These are phyloP conservation scores for Penicillium waksmanii DNA, from an alignment of 495 filamentous ascomycete genomes.

Conservation along the genomic window DNA sequence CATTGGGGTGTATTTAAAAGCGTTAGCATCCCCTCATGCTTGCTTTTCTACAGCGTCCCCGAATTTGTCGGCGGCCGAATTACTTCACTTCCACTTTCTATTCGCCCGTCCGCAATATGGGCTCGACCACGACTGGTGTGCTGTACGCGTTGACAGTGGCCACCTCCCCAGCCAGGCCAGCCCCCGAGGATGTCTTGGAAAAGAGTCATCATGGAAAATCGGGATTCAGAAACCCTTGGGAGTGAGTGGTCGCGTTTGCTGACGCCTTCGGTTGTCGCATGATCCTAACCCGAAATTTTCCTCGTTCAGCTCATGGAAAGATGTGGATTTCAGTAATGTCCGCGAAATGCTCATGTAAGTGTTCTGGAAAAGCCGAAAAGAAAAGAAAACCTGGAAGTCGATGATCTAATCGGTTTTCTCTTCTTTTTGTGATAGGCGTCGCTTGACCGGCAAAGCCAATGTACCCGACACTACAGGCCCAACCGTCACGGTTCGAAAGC, in stretches of 20 bases:
- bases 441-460: conserved; percentile 60
- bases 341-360: conserved; percentile 30
- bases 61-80: conserved; percentile 12
- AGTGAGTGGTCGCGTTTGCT: conserved; percentile 30
- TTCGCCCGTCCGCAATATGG: conserved; percentile 38
- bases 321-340: conserved; percentile 23
- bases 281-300: conserved; percentile 23
- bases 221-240: conserved; percentile 67
- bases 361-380: background rate
- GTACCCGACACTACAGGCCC: conserved; percentile 65
- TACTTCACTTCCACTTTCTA: conserved; percentile 14
- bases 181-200: conserved; percentile 57
- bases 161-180: conserved; percentile 44
- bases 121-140: conserved; percentile 46
- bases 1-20: conserved; percentile 16
- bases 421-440: conserved; percentile 48
- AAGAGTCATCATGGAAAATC: conserved; percentile 60
- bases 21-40: conserved; percentile 2
- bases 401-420: background rate
- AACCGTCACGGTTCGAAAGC: conserved; percentile 68
- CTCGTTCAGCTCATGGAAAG: conserved; percentile 39
- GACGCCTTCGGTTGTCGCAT: background rate
- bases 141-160: conserved; percentile 60
- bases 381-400: background rate
- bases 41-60: conserved; percentile 19